Evolutionary conservation across 305 asterid species (phyloP).

Genomic region (Solanum hybrid): DNA sequence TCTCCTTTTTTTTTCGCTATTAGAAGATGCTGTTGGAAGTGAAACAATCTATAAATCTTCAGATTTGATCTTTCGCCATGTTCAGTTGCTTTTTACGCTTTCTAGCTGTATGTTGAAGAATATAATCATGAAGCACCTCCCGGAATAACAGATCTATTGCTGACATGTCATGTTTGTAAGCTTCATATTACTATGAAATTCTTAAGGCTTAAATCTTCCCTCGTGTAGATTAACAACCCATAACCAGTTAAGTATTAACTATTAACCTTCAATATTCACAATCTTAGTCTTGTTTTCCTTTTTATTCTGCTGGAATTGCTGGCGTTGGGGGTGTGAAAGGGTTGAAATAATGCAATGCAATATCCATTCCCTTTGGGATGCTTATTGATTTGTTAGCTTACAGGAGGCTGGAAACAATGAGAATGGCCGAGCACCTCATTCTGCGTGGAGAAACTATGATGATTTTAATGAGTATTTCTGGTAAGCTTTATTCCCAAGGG

Average conservation of each 20-base stretch:
- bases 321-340: neutral
- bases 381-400: conserved; percentile 13
- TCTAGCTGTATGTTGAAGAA: neutral
- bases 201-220: neutral
- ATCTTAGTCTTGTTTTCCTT: neutral
- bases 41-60: neutral
- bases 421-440: conserved; percentile 94
- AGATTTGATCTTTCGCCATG: neutral
- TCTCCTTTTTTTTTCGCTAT: neutral
- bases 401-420: conserved; percentile 91
- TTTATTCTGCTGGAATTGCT: neutral
- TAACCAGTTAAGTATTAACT: neutral
- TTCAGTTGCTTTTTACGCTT: neutral
- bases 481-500: conserved; percentile 32
- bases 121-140: neutral
- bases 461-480: conserved; percentile 97
- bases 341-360: neutral
- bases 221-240: neutral
- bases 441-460: conserved; percentile 98
- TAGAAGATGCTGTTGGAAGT: neutral
- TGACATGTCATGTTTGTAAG: neutral
- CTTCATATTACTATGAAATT: neutral
- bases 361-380: neutral
- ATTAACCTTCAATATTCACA: neutral
- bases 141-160: neutral